Evolutionary conservation across 78 protist genomes (phyloP).

Genomic region (Dictyostelium purpureum): DNA sequence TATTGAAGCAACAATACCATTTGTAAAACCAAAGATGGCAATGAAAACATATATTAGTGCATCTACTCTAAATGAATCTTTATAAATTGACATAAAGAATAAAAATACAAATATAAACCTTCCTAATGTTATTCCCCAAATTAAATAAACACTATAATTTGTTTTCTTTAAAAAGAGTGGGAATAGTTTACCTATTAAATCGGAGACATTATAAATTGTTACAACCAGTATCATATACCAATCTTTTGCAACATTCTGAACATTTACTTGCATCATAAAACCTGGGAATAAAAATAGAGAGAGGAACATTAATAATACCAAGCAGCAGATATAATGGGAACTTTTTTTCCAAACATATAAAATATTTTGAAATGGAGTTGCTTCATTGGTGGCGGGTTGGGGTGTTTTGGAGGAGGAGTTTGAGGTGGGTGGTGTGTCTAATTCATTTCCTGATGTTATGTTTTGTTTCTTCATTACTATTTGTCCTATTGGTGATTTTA

Average conservation of each 20-base stretch:
- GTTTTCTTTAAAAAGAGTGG: constrained; percentile 2
- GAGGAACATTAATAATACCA: neutral
- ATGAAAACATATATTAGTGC: constrained; percentile 9
- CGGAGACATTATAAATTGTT: constrained; percentile 27
- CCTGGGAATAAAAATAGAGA: constrained; percentile 39
- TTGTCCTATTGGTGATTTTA: constrained; percentile 41
- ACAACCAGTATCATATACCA: constrained; percentile 12
- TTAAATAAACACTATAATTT: neutral
- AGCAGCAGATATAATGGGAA: constrained; percentile 1
- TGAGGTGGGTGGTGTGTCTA: neutral
- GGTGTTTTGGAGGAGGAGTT: neutral
- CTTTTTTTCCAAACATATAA: neutral
- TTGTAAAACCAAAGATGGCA: constrained; percentile 24
- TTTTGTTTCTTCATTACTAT: neutral
- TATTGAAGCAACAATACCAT: constrained; percentile 24
- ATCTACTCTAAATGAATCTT: neutral
- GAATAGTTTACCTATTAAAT: constrained; percentile 22
- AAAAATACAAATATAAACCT: constrained; percentile 15
- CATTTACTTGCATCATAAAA: neutral
- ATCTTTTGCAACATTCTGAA: neutral
- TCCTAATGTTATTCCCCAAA: constrained; percentile 19
- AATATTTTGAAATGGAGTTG: neutral
- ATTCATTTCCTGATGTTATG: neutral
- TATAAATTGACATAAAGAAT: constrained; percentile 8
- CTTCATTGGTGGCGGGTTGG: too few species aligned